phyloP scores from a whole-genome alignment of 2,329 filamentous ascomycete genomes.

The Talaromyces sp. region DNA sequence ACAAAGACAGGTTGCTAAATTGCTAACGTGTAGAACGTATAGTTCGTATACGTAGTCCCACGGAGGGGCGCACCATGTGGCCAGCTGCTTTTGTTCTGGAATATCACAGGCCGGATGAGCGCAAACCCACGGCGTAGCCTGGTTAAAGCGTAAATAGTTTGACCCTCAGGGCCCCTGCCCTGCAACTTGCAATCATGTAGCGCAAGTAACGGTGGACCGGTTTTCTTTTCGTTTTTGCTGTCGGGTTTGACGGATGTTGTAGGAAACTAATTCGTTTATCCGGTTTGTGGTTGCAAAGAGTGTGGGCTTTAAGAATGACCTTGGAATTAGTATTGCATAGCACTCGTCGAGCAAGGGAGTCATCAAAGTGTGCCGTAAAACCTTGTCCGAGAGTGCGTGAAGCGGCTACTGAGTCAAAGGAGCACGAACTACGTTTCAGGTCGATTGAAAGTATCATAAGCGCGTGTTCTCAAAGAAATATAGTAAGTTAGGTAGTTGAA shows the following conservation, averaged over 20 bases:
- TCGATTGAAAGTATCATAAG: not conserved
- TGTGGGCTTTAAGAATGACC: not conserved
- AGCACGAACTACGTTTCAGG: not conserved
- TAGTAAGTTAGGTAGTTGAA: not conserved
- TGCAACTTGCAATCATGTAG: not conserved
- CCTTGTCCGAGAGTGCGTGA: not conserved
- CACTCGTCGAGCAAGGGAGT: not conserved
- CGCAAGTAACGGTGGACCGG: not conserved
- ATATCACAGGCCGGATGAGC: not conserved
- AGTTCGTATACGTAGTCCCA: conserved; percentile 1
- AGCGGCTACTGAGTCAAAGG: not conserved
- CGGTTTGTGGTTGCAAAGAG: not conserved
- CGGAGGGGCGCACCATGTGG: conserved; percentile 15
- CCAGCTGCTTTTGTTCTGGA: not conserved
- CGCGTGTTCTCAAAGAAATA: not conserved
- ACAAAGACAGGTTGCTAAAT: too few relatives aligned
- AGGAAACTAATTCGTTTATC: not conserved
- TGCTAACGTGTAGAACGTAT: not conserved
- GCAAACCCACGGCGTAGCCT: not conserved
- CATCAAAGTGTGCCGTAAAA: not conserved
- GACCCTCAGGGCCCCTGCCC: not conserved
- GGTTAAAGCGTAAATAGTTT: not conserved
- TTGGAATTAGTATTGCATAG: conserved; percentile 1
- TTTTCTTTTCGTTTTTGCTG: not conserved
- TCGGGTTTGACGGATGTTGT: not conserved